Evolutionary conservation across 2,329 filamentous ascomycete species (phyloP).

Genomic region (Ophiognomonia clavigignenti-juglandacearum): DNA sequence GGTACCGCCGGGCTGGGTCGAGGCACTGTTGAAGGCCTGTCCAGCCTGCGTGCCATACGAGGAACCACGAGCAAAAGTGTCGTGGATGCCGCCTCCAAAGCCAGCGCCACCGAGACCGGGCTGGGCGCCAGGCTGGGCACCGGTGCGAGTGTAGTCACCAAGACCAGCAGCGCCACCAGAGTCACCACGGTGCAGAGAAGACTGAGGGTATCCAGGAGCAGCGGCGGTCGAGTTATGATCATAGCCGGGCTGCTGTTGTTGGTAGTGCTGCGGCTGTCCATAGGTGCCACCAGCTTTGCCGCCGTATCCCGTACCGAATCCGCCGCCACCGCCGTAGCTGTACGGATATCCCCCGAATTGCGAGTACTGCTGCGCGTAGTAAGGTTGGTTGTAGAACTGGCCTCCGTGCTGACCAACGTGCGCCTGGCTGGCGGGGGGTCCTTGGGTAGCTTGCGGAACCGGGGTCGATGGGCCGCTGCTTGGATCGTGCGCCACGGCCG

Average conservation of each 20-base stretch:
- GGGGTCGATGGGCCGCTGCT: constrained; percentile 89
- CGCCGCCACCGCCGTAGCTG: constrained; percentile 47
- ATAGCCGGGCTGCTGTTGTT: constrained; percentile 51
- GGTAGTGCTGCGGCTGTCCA: constrained; percentile 49
- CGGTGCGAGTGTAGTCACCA: constrained; percentile 49
- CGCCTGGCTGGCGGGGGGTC: constrained; percentile 30
- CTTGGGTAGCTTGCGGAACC: constrained; percentile 61
- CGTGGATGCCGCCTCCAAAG: constrained; percentile 50
- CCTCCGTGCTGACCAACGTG: constrained; percentile 32
- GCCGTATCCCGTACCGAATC: constrained; percentile 49
- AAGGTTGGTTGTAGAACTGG: constrained; percentile 45
- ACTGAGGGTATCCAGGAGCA: constrained; percentile 44
- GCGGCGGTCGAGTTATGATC: constrained; percentile 52
- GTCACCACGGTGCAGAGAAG: constrained; percentile 47
- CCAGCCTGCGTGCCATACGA: constrained; percentile 52
- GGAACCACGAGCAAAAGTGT: constrained; percentile 49
- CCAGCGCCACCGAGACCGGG: constrained; percentile 44
- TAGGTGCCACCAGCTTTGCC: constrained; percentile 52
- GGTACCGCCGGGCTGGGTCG: constrained; percentile 40
- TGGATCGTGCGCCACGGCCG: constrained; percentile 62
- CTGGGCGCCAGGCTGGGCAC: constrained; percentile 45
- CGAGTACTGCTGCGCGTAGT: constrained; percentile 54
- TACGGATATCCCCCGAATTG: no score
- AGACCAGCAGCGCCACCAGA: constrained; percentile 46
- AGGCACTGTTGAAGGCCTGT: constrained; percentile 48